phyloP scores from a whole-genome alignment of 139 green algal genomes.

The Haematococcus lacustris region DNA sequence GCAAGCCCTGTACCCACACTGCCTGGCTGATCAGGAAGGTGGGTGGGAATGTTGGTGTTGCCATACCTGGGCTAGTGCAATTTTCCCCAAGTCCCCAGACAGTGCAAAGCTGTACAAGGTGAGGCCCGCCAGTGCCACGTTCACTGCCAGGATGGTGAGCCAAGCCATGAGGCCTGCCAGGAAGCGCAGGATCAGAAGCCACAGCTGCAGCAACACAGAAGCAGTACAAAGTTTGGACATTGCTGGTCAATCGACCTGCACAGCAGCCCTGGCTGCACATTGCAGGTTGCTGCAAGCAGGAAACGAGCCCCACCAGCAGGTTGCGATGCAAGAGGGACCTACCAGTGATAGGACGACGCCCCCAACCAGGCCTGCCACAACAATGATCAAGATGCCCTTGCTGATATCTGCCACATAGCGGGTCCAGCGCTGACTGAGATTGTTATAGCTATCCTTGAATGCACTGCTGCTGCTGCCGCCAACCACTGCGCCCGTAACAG shows the following conservation, averaged over 20 bases:
- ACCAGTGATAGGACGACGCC: constrained; percentile 57
- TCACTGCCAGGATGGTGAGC: constrained; percentile 61
- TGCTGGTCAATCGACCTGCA: not conserved
- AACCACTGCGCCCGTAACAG: not conserved
- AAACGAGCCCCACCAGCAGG: not conserved
- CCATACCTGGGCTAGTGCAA: too few relatives aligned
- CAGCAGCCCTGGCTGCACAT: not conserved
- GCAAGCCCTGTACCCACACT: too few relatives aligned
- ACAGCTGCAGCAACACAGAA: constrained; percentile 39
- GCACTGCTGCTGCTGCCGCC: not conserved
- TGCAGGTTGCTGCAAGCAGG: not conserved
- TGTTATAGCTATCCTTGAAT: constrained; percentile 17
- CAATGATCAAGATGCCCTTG: constrained; percentile 57
- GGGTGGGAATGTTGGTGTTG: too few relatives aligned
- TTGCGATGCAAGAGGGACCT: not conserved
- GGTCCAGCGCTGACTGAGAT: constrained; percentile 1
- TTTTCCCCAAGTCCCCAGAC: constrained; percentile 37
- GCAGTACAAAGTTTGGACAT: not conserved
- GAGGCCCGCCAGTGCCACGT: constrained; percentile 45
- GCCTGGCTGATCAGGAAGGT: too few relatives aligned
- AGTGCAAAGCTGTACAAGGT: constrained; percentile 61
- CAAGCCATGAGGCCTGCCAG: constrained; percentile 70
- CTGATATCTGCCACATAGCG: constrained; percentile 37
- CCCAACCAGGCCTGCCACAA: constrained; percentile 41
- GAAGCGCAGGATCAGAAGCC: constrained; percentile 72